These are phyloP conservation scores for Solanum chmielewskii DNA, from an alignment of 257 asterid genomes.

Conservation along the genomic window DNA sequence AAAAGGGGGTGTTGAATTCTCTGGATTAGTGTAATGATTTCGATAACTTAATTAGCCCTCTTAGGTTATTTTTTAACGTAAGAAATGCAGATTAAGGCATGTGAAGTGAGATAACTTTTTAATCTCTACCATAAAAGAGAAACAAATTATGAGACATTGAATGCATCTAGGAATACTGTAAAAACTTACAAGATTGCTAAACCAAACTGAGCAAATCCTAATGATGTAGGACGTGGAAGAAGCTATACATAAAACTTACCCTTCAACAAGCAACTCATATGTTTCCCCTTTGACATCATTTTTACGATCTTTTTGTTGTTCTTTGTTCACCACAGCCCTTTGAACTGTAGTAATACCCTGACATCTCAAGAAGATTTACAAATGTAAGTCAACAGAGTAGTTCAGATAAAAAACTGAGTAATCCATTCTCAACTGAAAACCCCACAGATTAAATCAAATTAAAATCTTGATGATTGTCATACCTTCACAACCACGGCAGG, in stretches of 20 bases:
- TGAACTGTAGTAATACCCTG: constrained; percentile 85
- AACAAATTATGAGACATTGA: background rate
- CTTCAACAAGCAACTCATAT: constrained; percentile 76
- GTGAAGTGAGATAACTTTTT: background rate
- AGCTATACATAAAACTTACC: constrained; percentile 33
- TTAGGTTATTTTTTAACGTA: background rate
- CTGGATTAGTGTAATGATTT: background rate
- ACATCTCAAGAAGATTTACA: background rate
- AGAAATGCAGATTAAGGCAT: background rate
- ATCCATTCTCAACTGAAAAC: background rate
- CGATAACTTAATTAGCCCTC: background rate
- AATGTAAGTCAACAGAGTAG: background rate
- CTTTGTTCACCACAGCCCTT: constrained; percentile 67
- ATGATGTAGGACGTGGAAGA: background rate
- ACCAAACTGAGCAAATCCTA: background rate
- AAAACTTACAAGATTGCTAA: background rate
- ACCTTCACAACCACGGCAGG: constrained; percentile 78
- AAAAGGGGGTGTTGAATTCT: background rate
- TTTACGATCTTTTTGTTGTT: constrained; percentile 2
- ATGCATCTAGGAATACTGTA: background rate
- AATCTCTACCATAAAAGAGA: background rate
- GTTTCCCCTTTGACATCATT: constrained; percentile 12
- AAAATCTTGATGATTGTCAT: background rate
- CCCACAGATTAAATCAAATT: background rate
- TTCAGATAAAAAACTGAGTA: background rate